These are phyloP conservation scores for Durusdinium trenchii DNA, from an alignment of 73 alveolate species.

Conservation along the genomic window DNA sequence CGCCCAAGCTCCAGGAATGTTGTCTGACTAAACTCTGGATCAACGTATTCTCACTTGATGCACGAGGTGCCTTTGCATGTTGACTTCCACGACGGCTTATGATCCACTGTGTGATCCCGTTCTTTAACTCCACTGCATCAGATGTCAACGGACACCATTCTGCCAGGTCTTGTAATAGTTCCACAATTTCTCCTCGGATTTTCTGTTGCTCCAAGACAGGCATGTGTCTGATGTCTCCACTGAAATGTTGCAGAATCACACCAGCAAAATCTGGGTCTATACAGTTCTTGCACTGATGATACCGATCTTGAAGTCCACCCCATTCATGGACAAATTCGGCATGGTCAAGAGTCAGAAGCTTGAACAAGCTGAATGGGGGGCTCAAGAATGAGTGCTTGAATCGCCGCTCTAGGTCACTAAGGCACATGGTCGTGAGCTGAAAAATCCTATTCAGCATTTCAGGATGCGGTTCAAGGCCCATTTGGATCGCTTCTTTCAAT, in stretches of 20 bases:
- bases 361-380: background rate
- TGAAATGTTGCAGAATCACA: background rate
- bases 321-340: background rate
- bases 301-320: background rate
- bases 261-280: background rate
- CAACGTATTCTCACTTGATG: background rate
- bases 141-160: background rate
- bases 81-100: constrained; percentile 26
- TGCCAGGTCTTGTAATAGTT: background rate
- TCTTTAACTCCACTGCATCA: constrained; percentile 13
- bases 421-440: background rate
- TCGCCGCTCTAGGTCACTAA: constrained; percentile 19
- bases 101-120: constrained; percentile 37
- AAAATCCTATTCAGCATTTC: background rate
- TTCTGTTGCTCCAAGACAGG: background rate
- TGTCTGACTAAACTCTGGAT: background rate
- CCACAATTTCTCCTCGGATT: background rate
- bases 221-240: background rate
- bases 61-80: background rate
- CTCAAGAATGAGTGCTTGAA: background rate
- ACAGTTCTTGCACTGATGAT: background rate
- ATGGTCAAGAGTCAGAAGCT: background rate
- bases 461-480: constrained; percentile 26
- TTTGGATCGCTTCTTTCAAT: background rate
- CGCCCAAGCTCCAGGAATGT: background rate